A percentile compares a stretch with the other conserved stretches of the same genome.
Conservation (phyloP, 2,329 filamentous ascomycete genomes). For the Leptographium procerum region DNA sequence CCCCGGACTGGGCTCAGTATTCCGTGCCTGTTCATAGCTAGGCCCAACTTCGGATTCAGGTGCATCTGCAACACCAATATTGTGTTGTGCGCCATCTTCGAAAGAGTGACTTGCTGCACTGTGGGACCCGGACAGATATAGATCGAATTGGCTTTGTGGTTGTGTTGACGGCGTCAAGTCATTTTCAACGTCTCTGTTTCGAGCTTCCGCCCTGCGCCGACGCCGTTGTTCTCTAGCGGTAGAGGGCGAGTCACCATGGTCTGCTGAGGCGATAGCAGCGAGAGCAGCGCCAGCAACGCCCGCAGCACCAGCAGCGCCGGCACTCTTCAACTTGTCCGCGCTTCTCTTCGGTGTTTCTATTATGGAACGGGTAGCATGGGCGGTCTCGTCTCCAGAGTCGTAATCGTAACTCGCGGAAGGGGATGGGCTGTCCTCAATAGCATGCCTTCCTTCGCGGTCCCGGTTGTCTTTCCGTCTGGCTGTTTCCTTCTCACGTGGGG, state of each 20-base stretch:
- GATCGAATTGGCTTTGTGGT: conserved; percentile 18
- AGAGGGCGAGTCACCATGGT: conserved; percentile 28
- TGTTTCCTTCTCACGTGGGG: conserved; percentile 3
- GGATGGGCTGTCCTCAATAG: conserved; percentile 36
- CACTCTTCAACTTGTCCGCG: conserved; percentile 31
- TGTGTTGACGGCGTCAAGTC: conserved; percentile 17
- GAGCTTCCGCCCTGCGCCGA: conserved; percentile 39
- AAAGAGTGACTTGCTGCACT: conserved; percentile 4
- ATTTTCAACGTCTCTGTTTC: conserved; percentile 33
- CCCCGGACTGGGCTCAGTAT: conserved; percentile 30
- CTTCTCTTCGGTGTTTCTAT: conserved; percentile 35
- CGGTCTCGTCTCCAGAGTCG: conserved; percentile 22
- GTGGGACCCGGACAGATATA: conserved; percentile 8
- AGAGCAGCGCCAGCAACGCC: conserved; percentile 27
- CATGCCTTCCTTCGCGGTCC: conserved; percentile 43
- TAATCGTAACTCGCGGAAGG: conserved; percentile 23
- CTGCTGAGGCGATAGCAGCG: conserved; percentile 22
- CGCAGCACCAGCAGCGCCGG: conserved; percentile 29
- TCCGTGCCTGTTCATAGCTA: conserved; percentile 38
- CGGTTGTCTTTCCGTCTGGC: conserved; percentile 31
- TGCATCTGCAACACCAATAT: neutral
- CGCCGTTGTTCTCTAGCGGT: conserved; percentile 41
- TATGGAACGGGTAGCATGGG: conserved; percentile 9
- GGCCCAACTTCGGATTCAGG: conserved; percentile 18
- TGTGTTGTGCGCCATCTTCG: neutral